Base-by-base conservation (phyloP, 2,329 filamentous ascomycete species). In the Calonectria ilicicola region DNA sequence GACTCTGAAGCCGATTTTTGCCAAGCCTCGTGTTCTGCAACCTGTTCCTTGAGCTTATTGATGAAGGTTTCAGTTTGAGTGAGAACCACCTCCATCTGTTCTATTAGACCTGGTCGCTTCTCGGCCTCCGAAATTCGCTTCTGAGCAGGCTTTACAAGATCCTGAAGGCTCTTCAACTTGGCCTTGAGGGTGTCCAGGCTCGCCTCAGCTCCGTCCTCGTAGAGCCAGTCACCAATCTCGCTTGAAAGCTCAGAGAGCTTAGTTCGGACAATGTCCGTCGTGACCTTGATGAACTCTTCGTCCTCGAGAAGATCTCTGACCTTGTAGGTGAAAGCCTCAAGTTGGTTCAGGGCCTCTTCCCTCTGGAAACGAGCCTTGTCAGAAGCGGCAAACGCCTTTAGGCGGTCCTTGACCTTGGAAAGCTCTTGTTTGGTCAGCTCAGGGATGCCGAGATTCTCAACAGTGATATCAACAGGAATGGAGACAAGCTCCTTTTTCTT, bases 311-410 rank as follows among this genome's bases (percentile, higher is more conserved):
- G 89, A 82, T 98, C 95, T 29, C 95, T 93, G 32, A 94, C 91
- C 80, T 92, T 93, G 88, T 99, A 99, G 17, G 96, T 98, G 84
- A 94, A 98, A 15, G 90, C 93, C 84, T 99, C 97, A n/a, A 99
- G 91, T 76, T 94, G 93, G 85, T 98, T 99, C 70, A 98, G 87
- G 1, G 94, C 91, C 82, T 98, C 96, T 82, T 98, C 96, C 38
- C 96, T 92, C 70, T 92, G 87, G 42, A 92, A 85, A 64, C 96
- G 93, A 32, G 93, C 91, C 77, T 90, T 91, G 84, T 99, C 97
- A 2, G 96, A 98, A 29, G 90, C 88, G 77, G 97, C 95, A 79
- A 99, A 98, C 5, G 95, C 93, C 79, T 92, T 89, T 51, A 99
- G 90, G 53, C 95, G 93, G 77, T 94, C 90, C 82, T 93, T 92